Conservation (phyloP, 208 protist species). For the Wallacemonas sp. region DNA sequence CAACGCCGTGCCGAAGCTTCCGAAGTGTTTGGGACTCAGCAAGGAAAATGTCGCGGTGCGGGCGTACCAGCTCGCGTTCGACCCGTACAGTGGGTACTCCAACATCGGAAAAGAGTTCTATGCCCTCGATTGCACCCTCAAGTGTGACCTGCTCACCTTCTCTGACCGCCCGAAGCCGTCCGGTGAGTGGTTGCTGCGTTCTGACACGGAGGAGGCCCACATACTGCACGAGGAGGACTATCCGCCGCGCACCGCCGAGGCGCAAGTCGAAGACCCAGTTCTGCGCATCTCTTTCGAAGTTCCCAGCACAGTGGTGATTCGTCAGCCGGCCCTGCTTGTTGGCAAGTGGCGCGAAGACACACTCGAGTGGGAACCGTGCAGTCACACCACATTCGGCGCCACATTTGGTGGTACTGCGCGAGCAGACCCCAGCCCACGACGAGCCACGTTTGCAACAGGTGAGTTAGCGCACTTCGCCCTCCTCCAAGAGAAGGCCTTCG, state of each 20-base stretch:
- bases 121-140: conserved; percentile 83
- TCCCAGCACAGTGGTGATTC: conserved; percentile 73
- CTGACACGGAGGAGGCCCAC: conserved; percentile 67
- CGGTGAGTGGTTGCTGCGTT: conserved; percentile 82
- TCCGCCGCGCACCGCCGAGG: conserved; percentile 60
- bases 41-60: conserved; percentile 89
- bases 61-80: conserved; percentile 84
- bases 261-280: conserved; percentile 58
- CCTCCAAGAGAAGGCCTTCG: conserved; percentile 89
- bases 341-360: conserved; percentile 75
- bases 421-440: conserved; percentile 36
- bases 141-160: conserved; percentile 85
- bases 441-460: conserved; percentile 62
- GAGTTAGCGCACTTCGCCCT: conserved; percentile 88
- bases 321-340: conserved; percentile 80
- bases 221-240: conserved; percentile 76
- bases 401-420: conserved; percentile 30
- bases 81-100: conserved; percentile 67
- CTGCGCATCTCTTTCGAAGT: conserved; percentile 89
- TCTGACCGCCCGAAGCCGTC: conserved; percentile 61
- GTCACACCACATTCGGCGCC: conserved; percentile 62
- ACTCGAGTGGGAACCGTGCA: conserved; percentile 83
- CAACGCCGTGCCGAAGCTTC: conserved; percentile 68
- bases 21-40: conserved; percentile 84
- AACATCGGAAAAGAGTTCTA: conserved; percentile 64